Conservation (phyloP, 192 early-diverging fungal species). For the Coemansia sp. region DNA sequence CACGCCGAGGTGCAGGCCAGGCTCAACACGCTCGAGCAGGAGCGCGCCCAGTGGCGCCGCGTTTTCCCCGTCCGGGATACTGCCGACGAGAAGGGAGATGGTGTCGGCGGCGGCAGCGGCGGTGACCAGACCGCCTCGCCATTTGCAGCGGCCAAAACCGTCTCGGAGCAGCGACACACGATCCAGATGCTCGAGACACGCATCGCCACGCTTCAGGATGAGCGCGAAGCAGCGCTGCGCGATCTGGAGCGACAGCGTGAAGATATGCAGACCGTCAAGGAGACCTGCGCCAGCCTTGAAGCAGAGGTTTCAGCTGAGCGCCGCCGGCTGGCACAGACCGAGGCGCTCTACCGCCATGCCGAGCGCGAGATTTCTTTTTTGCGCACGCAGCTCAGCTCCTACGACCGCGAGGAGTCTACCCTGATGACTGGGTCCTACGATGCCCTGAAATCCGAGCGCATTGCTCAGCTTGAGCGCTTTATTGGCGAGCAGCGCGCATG, state of each 20-base stretch:
- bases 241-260: neutral
- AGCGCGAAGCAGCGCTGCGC: neutral
- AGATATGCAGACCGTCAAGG: neutral
- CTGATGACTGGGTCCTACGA: conserved; percentile 57
- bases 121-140: conserved; percentile 27
- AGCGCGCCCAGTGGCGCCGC: conserved; percentile 45
- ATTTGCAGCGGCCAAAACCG: conserved; percentile 20
- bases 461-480: conserved; percentile 59
- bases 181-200: conserved; percentile 2
- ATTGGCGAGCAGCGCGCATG: conserved; percentile 57
- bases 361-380: conserved; percentile 61
- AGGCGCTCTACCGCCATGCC: conserved; percentile 52
- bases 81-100: no score
- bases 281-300: conserved; percentile 8
- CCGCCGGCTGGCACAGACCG: conserved; percentile 27
- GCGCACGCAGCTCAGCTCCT: conserved; percentile 59
- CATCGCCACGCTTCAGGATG: conserved; percentile 6
- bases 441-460: conserved; percentile 55
- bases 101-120: no score
- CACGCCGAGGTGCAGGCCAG: conserved; percentile 39
- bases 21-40: conserved; percentile 37
- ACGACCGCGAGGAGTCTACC: conserved; percentile 34
- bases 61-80: conserved; percentile 18
- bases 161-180: conserved; percentile 17
- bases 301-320: conserved; percentile 17